Conservation (phyloP, 2,329 filamentous ascomycete species). For the Fusarium subglutinans region DNA sequence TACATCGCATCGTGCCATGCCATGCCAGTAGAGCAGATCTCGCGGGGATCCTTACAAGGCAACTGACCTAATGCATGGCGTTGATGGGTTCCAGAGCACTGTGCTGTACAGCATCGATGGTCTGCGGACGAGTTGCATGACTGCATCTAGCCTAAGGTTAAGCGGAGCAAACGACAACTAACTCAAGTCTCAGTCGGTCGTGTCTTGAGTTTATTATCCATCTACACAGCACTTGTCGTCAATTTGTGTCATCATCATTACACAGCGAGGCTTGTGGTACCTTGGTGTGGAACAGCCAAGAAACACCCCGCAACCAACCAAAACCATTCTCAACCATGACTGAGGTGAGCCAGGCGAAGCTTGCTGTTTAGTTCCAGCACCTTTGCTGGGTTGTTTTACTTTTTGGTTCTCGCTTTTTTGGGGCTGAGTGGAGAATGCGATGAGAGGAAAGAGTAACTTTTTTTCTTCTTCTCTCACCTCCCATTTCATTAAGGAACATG, state of each 20-base stretch:
- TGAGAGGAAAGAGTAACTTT: slow-evolving; percentile 12
- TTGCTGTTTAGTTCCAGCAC: slow-evolving; percentile 13
- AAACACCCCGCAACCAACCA: background rate
- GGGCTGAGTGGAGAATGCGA: slow-evolving; percentile 23
- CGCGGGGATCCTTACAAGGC: slow-evolving; percentile 35
- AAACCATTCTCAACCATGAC: background rate
- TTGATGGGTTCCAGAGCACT: slow-evolving; percentile 23
- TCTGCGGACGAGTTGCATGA: slow-evolving; percentile 13
- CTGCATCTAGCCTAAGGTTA: background rate
- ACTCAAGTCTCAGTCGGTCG: background rate
- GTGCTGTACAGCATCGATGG: slow-evolving; percentile 15
- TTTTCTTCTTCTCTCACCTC: slow-evolving; percentile 22
- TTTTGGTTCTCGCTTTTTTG: slow-evolving; percentile 7
- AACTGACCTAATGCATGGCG: slow-evolving; percentile 39
- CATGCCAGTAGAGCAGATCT: slow-evolving; percentile 33
- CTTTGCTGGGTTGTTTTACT: slow-evolving; percentile 23
- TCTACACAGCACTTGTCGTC: background rate
- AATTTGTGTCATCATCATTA: background rate
- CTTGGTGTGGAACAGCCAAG: slow-evolving; percentile 14
- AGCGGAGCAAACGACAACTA: slow-evolving; percentile 2
- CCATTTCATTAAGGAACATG: background rate
- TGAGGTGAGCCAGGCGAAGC: slow-evolving; percentile 16
- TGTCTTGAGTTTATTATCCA: background rate
- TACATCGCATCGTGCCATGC: slow-evolving; percentile 3
- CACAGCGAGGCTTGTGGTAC: slow-evolving; percentile 6